These are phyloP conservation scores for Quercus robur DNA, from an alignment of 306 rosid genomes.

Conservation along the genomic window DNA sequence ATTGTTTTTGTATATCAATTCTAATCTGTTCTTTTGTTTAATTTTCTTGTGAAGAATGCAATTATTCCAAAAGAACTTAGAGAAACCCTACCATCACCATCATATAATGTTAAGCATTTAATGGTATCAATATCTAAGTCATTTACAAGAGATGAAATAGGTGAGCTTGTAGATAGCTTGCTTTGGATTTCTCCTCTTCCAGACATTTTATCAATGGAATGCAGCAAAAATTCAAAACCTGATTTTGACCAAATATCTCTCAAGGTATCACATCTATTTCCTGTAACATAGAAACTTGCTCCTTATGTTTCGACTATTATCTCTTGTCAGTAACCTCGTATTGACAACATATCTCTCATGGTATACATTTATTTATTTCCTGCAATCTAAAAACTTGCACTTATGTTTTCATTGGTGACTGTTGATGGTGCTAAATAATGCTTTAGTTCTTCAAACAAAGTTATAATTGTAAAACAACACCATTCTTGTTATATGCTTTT, in stretches of 20 bases:
- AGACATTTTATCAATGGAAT: slow-evolving; percentile 1
- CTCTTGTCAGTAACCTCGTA: too few relatives aligned
- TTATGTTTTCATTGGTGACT: too few relatives aligned
- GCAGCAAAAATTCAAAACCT: background rate
- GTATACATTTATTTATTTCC: too few relatives aligned
- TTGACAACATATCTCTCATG: too few relatives aligned
- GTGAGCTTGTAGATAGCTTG: slow-evolving; percentile 8
- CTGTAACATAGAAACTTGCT: background rate
- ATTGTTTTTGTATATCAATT: background rate
- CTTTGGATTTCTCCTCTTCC: slow-evolving; percentile 19
- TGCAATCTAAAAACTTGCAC: too few relatives aligned
- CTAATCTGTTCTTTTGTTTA: background rate
- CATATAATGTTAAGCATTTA: slow-evolving; percentile 10
- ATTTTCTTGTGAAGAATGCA: background rate
- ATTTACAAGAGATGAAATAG: background rate
- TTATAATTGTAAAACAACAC: too few relatives aligned
- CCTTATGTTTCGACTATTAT: background rate
- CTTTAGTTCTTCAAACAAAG: background rate
- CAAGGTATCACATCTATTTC: background rate
- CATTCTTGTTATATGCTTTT: too few relatives aligned
- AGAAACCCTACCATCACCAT: slow-evolving; percentile 1
- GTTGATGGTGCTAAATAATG: background rate
- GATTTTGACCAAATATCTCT: background rate
- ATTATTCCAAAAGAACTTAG: slow-evolving; percentile 7
- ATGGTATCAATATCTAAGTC: background rate